These are phyloP conservation scores for Globisporangium cystogenes DNA, from an alignment of 352 stramenopile genomes.

Conservation along the genomic window DNA sequence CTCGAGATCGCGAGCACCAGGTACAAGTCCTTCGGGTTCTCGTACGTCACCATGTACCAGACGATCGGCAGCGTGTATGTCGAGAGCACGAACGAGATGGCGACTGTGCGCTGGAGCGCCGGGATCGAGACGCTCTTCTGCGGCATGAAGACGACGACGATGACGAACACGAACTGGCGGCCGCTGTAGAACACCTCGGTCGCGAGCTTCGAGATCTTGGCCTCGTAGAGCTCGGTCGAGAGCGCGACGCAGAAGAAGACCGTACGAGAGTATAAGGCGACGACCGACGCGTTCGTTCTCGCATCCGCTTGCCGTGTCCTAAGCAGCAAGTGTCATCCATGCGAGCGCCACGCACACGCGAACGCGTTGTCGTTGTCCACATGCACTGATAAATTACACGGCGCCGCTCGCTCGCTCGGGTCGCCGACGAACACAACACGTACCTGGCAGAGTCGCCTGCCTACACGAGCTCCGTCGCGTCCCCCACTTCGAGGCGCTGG, in stretches of 20 bases:
- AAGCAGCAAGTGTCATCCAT: too few relatives aligned
- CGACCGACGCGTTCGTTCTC: too few relatives aligned
- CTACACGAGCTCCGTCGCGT: conserved; percentile 28
- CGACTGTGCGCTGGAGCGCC: conserved; percentile 32
- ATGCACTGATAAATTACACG: conserved; percentile 3
- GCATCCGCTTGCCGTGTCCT: too few relatives aligned
- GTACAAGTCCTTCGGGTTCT: neutral
- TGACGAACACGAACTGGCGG: conserved; percentile 51
- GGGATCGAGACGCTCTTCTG: conserved; percentile 64
- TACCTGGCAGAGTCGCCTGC: neutral
- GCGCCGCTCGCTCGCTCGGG: neutral
- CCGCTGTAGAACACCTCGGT: conserved; percentile 35
- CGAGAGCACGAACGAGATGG: conserved; percentile 33
- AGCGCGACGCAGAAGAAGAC: conserved; percentile 34
- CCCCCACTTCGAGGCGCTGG: conserved; percentile 25
- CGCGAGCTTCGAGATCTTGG: conserved; percentile 20
- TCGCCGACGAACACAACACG: neutral
- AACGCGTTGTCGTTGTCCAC: neutral
- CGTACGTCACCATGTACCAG: conserved; percentile 12
- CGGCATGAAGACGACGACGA: conserved; percentile 40
- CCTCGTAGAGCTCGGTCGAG: conserved; percentile 22
- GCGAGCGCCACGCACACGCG: neutral
- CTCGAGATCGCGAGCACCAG: conserved; percentile 9
- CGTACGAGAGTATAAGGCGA: too few relatives aligned
- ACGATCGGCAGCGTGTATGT: conserved; percentile 38